phyloP scores from a whole-genome alignment of 73 alveolate genomes.

The Strombidium stylifer region DNA sequence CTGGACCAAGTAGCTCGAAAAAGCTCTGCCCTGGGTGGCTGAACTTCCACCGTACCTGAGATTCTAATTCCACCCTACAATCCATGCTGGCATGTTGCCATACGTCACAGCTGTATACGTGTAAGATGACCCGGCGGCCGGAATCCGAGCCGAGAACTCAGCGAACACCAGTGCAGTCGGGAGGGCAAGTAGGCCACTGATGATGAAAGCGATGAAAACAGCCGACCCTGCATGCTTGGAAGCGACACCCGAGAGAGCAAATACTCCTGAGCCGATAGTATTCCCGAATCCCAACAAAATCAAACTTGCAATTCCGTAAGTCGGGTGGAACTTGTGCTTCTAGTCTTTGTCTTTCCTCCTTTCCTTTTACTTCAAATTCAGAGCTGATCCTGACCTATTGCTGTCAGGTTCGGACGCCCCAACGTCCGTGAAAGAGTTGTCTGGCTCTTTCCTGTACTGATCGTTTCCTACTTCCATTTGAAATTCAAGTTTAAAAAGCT shows the following conservation, averaged over 20 bases:
- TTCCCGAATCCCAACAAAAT: constrained; percentile 49
- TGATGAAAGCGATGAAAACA: constrained; percentile 18
- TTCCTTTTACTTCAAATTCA: too few relatives aligned
- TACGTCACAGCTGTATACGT: constrained; percentile 11
- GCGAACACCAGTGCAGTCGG: constrained; percentile 44
- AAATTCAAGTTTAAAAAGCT: too few relatives aligned
- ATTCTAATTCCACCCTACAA: constrained; percentile 44
- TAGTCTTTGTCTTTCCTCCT: too few relatives aligned
- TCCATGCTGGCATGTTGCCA: constrained; percentile 55
- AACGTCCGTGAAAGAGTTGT: too few relatives aligned
- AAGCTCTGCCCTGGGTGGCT: constrained; percentile 36
- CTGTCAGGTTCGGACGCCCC: too few relatives aligned
- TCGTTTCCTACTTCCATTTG: too few relatives aligned
- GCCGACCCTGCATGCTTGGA: constrained; percentile 49
- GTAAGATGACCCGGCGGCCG: constrained; percentile 46
- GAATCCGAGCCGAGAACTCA: constrained; percentile 49
- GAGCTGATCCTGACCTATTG: too few relatives aligned
- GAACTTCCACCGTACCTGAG: constrained; percentile 45
- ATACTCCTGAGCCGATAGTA: constrained; percentile 61
- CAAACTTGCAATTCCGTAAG: too few relatives aligned
- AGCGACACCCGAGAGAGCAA: constrained; percentile 57
- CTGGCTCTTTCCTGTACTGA: too few relatives aligned
- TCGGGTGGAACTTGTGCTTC: too few relatives aligned
- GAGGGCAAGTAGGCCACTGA: constrained; percentile 16
- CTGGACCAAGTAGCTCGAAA: constrained; percentile 35